These are phyloP conservation scores for Leersia perrieri DNA, from an alignment of 176 grass and related monocot genomes.

Conservation along the genomic window DNA sequence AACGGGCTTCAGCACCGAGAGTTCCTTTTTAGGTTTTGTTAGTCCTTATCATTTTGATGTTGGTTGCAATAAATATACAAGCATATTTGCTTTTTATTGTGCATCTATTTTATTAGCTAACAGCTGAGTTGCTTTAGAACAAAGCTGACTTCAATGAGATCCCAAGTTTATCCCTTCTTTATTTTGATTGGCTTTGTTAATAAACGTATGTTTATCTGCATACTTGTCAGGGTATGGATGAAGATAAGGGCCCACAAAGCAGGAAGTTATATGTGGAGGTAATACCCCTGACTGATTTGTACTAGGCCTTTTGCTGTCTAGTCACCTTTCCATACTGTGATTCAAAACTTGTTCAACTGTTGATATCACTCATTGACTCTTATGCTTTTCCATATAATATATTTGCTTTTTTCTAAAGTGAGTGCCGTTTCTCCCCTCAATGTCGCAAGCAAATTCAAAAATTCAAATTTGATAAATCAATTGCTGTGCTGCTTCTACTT, in stretches of 20 bases:
- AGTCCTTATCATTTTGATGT: not conserved
- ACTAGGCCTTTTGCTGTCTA: not conserved
- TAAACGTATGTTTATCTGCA: constrained; percentile 8
- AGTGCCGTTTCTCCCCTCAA: not conserved
- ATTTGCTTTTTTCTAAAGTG: constrained; percentile 18
- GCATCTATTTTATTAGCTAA: not conserved
- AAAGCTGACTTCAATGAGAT: constrained; percentile 3
- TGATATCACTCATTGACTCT: not conserved
- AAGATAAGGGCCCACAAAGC: constrained; percentile 97
- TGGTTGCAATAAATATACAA: not conserved
- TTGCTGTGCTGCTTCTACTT: constrained; percentile 14
- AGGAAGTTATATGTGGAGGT: constrained; percentile 99
- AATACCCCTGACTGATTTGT: constrained; percentile 22
- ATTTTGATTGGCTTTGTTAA: constrained; percentile 6
- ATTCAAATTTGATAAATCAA: not conserved
- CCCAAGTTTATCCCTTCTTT: constrained; percentile 7
- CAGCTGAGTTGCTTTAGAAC: constrained; percentile 10
- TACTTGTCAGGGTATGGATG: constrained; percentile 86
- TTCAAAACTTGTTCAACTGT: not conserved
- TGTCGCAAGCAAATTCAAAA: constrained; percentile 1
- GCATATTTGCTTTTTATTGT: constrained; percentile 14
- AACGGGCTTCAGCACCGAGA: not conserved
- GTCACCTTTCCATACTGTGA: not conserved
- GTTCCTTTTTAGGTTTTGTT: constrained; percentile 12
- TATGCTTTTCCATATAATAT: not conserved